Conservation (phyloP, 2,329 filamentous ascomycete genomes). For the Neonectria magnoliae region DNA sequence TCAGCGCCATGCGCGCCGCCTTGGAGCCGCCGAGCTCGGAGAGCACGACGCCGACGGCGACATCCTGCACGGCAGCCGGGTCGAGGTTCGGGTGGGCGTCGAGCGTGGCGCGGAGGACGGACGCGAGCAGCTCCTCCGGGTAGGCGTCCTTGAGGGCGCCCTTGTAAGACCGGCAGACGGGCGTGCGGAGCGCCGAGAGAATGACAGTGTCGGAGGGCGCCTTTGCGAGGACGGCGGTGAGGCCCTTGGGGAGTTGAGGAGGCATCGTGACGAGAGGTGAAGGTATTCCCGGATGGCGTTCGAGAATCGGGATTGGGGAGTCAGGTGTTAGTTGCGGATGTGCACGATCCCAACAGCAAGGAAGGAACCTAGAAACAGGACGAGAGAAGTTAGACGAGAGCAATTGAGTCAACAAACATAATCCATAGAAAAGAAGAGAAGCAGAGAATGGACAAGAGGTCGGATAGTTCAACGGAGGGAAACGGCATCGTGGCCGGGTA, state of each 20-base stretch:
- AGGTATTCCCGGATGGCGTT: constrained; percentile 19
- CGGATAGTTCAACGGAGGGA: constrained; percentile 8
- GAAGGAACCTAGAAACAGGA: background rate
- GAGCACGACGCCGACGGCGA: constrained; percentile 88
- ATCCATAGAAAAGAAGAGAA: background rate
- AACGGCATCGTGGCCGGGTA: constrained; percentile 32
- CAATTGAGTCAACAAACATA: constrained; percentile 20
- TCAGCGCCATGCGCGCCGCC: constrained; percentile 89
- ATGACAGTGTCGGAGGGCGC: constrained; percentile 85
- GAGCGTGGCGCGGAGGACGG: constrained; percentile 59
- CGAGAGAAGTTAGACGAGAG: background rate
- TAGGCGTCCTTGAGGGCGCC: constrained; percentile 88
- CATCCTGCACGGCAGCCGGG: constrained; percentile 74
- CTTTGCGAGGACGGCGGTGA: constrained; percentile 81
- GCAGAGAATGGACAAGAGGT: constrained; percentile 9
- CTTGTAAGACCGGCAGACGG: constrained; percentile 84
- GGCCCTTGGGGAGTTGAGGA: constrained; percentile 56
- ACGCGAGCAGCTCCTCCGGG: constrained; percentile 85
- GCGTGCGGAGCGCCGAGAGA: constrained; percentile 89
- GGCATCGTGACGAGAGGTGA: constrained; percentile 3
- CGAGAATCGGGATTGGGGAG: constrained; percentile 9
- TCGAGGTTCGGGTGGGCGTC: constrained; percentile 78
- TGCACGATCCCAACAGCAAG: background rate
- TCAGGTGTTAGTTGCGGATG: background rate
- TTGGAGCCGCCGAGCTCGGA: constrained; percentile 92